phyloP scores from a whole-genome alignment of 2,329 filamentous ascomycete genomes.

The Ophiocordyceps polyrhachis-furcata region DNA sequence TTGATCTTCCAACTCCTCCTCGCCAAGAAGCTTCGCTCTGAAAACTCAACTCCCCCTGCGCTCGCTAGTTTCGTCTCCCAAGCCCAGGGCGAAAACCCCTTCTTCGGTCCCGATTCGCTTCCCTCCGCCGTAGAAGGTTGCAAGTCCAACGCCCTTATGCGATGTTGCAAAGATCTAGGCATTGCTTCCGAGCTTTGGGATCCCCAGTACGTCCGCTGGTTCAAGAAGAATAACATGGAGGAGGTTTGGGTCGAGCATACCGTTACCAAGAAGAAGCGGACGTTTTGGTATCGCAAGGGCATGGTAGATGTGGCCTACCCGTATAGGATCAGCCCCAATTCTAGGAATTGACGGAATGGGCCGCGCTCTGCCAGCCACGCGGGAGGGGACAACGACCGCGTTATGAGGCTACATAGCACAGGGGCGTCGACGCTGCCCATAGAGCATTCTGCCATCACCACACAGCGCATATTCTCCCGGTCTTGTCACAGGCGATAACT shows the following conservation, averaged over 20 bases:
- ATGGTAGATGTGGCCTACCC: conserved; percentile 54
- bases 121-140: conserved; percentile 91
- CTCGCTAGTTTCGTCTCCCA: conserved; percentile 62
- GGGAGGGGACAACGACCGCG: neutral
- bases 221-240: conserved; percentile 53
- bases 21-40: neutral
- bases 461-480: no score
- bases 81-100: conserved; percentile 84
- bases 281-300: conserved; percentile 65
- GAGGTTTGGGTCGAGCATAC: conserved; percentile 85
- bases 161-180: conserved; percentile 94
- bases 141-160: conserved; percentile 94
- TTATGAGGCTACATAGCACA: neutral
- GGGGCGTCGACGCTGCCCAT: no score
- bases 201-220: conserved; percentile 71
- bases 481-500: no score
- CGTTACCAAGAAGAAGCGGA: conserved; percentile 71
- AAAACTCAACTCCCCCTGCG: neutral
- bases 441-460: no score
- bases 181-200: conserved; percentile 95
- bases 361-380: neutral
- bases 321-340: conserved; percentile 21
- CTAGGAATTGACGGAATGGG: neutral
- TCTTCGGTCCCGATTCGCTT: conserved; percentile 77
- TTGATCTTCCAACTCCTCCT: neutral